Conservation (phyloP, 257 asterid species). For the Plantago ovata region DNA sequence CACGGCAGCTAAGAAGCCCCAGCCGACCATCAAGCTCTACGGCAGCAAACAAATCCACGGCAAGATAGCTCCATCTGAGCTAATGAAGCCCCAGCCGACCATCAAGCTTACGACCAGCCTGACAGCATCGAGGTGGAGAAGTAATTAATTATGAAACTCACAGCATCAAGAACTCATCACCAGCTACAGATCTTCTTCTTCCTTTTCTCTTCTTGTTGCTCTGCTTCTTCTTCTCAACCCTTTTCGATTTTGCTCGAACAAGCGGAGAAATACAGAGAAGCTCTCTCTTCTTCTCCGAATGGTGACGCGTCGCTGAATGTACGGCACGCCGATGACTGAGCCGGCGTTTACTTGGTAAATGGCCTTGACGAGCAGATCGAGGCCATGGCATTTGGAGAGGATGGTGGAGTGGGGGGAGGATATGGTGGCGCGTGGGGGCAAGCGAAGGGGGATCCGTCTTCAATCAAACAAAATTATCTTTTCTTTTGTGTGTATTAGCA, state of each 20-base stretch:
- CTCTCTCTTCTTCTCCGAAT: constrained; percentile 44
- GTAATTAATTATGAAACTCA: too few relatives aligned
- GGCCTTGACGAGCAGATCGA: constrained; percentile 89
- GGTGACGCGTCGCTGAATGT: constrained; percentile 68
- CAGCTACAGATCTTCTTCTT: constrained; percentile 46
- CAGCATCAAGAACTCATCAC: constrained; percentile 24
- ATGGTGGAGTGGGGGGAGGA: constrained; percentile 20
- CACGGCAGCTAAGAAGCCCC: too few relatives aligned
- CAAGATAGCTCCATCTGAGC: too few relatives aligned
- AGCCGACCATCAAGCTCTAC: too few relatives aligned
- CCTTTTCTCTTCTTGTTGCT: constrained; percentile 10
- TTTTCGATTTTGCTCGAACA: constrained; percentile 18
- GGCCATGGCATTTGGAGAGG: constrained; percentile 52
- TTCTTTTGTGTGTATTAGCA: too few relatives aligned
- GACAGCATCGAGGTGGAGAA: too few relatives aligned
- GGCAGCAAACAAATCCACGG: too few relatives aligned
- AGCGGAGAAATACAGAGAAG: constrained; percentile 30
- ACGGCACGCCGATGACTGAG: constrained; percentile 74
- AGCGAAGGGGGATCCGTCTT: constrained; percentile 44
- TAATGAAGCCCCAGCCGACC: too few relatives aligned
- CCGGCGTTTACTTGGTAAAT: constrained; percentile 71
- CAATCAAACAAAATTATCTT: too few relatives aligned
- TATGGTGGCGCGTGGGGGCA: too few relatives aligned
- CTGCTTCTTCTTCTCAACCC: constrained; percentile 7
- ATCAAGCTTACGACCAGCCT: too few relatives aligned